A percentile compares a stretch with the other conserved stretches of the same genome.
Evolutionary conservation across 768 basidiomycete species (phyloP).

Genomic region (Boletus vinaceobasis): DNA sequence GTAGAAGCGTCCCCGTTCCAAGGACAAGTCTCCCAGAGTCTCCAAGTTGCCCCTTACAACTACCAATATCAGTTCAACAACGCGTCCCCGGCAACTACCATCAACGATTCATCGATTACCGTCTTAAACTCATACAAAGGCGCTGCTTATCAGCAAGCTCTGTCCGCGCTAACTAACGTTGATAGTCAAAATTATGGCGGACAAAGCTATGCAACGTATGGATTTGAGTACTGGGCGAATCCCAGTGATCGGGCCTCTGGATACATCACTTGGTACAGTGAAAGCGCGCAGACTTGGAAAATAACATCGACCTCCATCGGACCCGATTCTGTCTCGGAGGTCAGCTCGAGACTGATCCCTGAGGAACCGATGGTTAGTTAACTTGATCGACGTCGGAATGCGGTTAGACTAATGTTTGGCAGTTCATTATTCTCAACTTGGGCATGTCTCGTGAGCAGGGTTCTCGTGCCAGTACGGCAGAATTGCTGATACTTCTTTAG

Average conservation of each 20-base stretch:
- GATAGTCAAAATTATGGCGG: conserved; percentile 56
- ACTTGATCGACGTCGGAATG: conserved; percentile 1
- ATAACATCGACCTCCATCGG: conserved; percentile 64
- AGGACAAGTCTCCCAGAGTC: conserved; percentile 77
- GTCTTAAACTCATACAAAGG: conserved; percentile 67
- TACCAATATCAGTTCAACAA: conserved; percentile 60
- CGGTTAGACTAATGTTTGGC: conserved; percentile 8
- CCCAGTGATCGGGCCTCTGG: conserved; percentile 62
- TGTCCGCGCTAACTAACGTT: conserved; percentile 60
- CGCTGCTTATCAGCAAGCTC: conserved; percentile 69
- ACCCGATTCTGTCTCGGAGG: conserved; percentile 52
- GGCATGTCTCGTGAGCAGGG: conserved; percentile 61
- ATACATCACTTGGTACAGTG: conserved; percentile 81
- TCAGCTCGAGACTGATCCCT: conserved; percentile 66
- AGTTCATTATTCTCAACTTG: conserved; percentile 85
- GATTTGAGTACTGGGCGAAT: conserved; percentile 79
- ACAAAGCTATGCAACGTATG: conserved; percentile 56
- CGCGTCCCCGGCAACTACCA: conserved; percentile 45
- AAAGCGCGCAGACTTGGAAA: conserved; percentile 68
- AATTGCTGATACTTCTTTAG: conserved; percentile 24
- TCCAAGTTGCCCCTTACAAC: conserved; percentile 80
- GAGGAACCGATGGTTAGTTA: conserved; percentile 89
- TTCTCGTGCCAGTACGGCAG: background rate
- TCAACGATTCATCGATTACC: conserved; percentile 52
- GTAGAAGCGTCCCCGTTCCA: conserved; percentile 39